Percentiles rank a stretch among this genome's conserved stretches.
Conservation (phyloP, 2,329 filamentous ascomycete species). For the Diaporthe citriasiana region DNA sequence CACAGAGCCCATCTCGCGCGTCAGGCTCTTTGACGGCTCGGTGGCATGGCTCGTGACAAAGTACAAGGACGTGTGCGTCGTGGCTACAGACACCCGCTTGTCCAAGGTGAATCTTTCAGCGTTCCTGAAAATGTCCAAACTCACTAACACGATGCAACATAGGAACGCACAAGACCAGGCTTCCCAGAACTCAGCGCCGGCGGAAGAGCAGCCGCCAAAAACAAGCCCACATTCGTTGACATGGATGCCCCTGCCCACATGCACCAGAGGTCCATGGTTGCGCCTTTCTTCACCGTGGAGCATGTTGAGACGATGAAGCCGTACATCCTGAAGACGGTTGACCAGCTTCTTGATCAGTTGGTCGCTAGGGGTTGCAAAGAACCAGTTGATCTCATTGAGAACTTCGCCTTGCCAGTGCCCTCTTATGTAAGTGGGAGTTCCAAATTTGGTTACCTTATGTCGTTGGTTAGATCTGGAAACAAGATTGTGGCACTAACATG, state of each 20-base stretch:
- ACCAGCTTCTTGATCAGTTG: constrained; percentile 56
- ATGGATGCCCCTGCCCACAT: constrained; percentile 65
- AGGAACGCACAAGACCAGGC: constrained; percentile 57
- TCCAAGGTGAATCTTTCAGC: constrained; percentile 58
- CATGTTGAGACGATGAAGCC: constrained; percentile 58
- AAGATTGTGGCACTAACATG: too few relatives aligned
- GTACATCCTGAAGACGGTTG: constrained; percentile 61
- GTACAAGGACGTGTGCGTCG: constrained; percentile 60
- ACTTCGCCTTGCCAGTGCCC: constrained; percentile 28
- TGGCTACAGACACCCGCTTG: constrained; percentile 60
- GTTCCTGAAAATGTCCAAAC: too few relatives aligned
- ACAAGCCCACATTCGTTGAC: constrained; percentile 64
- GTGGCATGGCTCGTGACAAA: constrained; percentile 63
- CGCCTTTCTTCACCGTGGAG: constrained; percentile 57
- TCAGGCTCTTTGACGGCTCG: constrained; percentile 62
- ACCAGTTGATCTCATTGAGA: not conserved
- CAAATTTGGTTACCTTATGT: too few relatives aligned
- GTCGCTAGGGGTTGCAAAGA: not conserved
- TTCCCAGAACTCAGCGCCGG: constrained; percentile 63
- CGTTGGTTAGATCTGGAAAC: too few relatives aligned
- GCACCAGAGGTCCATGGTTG: constrained; percentile 63
- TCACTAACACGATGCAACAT: too few relatives aligned
- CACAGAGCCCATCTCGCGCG: constrained; percentile 59
- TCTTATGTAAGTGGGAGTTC: constrained; percentile 61
- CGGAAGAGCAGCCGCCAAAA: constrained; percentile 63